Evolutionary conservation across 2,329 filamentous ascomycete species (phyloP).

Genomic region (Achaetomium macrosporum): DNA sequence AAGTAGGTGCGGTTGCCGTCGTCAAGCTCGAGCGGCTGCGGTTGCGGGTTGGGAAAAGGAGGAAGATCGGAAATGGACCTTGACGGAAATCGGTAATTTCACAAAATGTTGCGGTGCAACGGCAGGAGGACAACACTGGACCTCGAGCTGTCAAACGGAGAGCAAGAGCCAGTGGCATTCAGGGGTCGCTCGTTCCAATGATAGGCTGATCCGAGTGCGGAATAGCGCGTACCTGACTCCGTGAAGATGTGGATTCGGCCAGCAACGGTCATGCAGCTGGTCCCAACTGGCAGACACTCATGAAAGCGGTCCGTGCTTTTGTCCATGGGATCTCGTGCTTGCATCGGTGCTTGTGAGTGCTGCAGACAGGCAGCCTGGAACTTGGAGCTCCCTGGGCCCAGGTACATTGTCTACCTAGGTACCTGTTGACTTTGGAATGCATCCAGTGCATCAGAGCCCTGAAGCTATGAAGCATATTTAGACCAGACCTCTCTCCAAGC

Average conservation of each 20-base stretch:
- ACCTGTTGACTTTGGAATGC: no score
- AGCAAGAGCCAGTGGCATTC: conserved; percentile 20
- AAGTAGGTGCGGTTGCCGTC: conserved; percentile 18
- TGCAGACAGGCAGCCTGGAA: neutral
- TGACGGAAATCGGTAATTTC: conserved; percentile 34
- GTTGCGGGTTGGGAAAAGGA: conserved; percentile 25
- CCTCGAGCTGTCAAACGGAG: conserved; percentile 7
- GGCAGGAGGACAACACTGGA: conserved; percentile 19
- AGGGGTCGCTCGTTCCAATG: conserved; percentile 20
- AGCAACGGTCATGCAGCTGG: neutral
- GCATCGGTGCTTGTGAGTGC: neutral
- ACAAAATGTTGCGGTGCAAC: conserved; percentile 34
- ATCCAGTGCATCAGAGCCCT: neutral
- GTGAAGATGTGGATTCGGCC: neutral
- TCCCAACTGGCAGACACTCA: neutral
- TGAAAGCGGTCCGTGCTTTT: neutral
- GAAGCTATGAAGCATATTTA: conserved; percentile 1
- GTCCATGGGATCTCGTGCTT: no score
- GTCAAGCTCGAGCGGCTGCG: conserved; percentile 21
- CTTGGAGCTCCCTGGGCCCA: neutral
- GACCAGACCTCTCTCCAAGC: neutral
- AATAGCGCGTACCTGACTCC: conserved; percentile 9
- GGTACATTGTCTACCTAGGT: neutral
- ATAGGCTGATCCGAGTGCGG: conserved; percentile 11
- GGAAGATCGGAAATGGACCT: conserved; percentile 22